A percentile compares a stretch with the other conserved stretches of the same genome.
phyloP scores from a whole-genome alignment of 257 asterid genomes.

The Fraxinus cuspidata region DNA sequence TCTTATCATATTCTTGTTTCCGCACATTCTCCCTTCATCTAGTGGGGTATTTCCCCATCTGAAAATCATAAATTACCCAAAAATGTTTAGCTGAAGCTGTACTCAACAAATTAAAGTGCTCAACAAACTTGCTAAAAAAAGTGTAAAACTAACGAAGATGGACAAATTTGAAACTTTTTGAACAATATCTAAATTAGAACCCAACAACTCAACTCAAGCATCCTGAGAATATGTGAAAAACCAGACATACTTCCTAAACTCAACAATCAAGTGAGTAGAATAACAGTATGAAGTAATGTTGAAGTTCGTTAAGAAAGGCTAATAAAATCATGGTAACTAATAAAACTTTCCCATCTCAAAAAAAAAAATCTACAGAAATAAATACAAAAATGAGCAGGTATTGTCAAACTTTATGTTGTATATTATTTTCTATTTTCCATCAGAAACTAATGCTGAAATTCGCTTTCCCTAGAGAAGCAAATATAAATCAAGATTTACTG shows the following conservation, averaged over 20 bases:
- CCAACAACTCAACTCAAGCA: background rate
- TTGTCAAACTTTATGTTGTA: background rate
- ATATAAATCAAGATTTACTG: background rate
- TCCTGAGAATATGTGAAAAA: background rate
- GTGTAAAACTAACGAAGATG: background rate
- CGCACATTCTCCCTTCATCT: slow-evolving; percentile 72
- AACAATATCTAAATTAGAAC: background rate
- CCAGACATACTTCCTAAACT: background rate
- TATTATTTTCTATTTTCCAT: background rate
- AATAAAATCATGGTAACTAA: background rate
- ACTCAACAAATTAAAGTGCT: background rate
- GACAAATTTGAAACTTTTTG: background rate
- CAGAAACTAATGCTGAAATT: background rate
- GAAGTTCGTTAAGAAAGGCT: background rate
- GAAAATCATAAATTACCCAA: slow-evolving; percentile 21
- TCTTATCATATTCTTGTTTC: slow-evolving; percentile 67
- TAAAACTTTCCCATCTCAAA: background rate
- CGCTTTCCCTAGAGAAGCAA: background rate
- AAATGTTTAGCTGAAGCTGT: slow-evolving; percentile 21
- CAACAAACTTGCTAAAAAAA: background rate
- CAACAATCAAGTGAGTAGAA: background rate
- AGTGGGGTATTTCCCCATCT: slow-evolving; percentile 89
- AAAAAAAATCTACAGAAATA: background rate
- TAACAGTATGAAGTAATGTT: background rate
- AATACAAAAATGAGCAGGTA: background rate